Evolutionary conservation across 345 rosid genomes (phyloP).

Genomic region (Tarenaya hassleriana): DNA sequence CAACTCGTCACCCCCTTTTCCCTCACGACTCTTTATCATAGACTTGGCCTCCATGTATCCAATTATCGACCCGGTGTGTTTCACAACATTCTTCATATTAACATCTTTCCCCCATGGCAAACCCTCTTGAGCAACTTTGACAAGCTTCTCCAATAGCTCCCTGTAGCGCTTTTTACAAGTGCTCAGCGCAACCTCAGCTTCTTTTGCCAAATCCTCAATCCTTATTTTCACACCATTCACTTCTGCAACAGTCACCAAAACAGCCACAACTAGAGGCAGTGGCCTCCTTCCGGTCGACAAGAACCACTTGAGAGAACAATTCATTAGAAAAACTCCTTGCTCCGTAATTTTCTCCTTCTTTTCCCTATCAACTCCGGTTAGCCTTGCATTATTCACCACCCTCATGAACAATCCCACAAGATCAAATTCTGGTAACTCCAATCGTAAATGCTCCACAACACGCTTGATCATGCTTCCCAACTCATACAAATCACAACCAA

Average conservation of each 20-base stretch:
- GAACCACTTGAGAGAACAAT: conserved; percentile 73
- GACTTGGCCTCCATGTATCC: conserved; percentile 70
- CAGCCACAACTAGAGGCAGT: conserved; percentile 63
- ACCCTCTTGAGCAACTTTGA: conserved; percentile 48
- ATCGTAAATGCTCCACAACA: too few relatives aligned
- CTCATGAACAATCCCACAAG: conserved; percentile 44
- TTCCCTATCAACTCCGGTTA: conserved; percentile 34
- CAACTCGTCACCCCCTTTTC: conserved; percentile 9
- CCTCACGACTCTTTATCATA: conserved; percentile 29
- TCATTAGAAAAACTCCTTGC: conserved; percentile 68
- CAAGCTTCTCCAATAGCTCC: conserved; percentile 58
- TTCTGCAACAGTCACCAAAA: conserved; percentile 54
- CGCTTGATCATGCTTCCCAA: too few relatives aligned
- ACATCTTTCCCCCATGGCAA: conserved; percentile 88
- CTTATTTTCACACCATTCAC: conserved; percentile 43
- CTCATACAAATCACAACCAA: conserved; percentile 54
- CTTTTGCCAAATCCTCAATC: conserved; percentile 50
- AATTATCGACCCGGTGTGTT: conserved; percentile 48
- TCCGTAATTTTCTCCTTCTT: conserved; percentile 39
- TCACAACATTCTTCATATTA: conserved; percentile 56
- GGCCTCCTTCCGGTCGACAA: conserved; percentile 73
- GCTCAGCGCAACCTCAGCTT: conserved; percentile 29
- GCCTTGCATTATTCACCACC: conserved; percentile 27
- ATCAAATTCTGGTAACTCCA: conserved; percentile 49
- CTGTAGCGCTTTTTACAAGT: conserved; percentile 49